A percentile compares a stretch with the other conserved stretches of the same genome.
phyloP scores from a whole-genome alignment of 805 yeast genomes.

The Ogataea nakhonphanomensis region DNA sequence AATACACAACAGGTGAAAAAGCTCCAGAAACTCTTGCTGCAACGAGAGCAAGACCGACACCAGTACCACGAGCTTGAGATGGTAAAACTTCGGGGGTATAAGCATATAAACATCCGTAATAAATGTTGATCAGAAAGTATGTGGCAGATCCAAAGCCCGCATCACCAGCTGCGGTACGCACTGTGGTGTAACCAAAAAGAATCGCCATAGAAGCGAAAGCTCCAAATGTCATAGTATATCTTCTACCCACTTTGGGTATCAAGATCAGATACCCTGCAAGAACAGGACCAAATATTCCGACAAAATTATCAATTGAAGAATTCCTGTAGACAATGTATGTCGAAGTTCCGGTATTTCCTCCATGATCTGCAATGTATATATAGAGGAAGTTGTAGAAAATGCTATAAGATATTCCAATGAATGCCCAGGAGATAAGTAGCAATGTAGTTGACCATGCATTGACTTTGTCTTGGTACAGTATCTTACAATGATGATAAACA shows the following conservation, averaged over 20 bases:
- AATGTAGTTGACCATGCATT: constrained; percentile 46
- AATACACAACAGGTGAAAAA: constrained; percentile 55
- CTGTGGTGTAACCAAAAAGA: constrained; percentile 61
- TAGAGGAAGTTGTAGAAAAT: constrained; percentile 54
- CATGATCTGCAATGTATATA: constrained; percentile 47
- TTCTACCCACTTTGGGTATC: constrained; percentile 45
- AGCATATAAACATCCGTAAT: constrained; percentile 59
- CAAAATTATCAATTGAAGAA: constrained; percentile 43
- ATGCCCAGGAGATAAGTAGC: constrained; percentile 49
- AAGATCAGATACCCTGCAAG: constrained; percentile 41
- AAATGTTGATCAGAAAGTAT: constrained; percentile 44
- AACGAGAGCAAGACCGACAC: constrained; percentile 57
- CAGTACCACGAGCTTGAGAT: constrained; percentile 54
- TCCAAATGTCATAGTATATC: constrained; percentile 54
- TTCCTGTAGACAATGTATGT: constrained; percentile 44
- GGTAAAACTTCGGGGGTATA: constrained; percentile 60
- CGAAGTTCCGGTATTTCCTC: constrained; percentile 42
- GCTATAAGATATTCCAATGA: constrained; percentile 58
- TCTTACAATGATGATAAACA: constrained; percentile 17
- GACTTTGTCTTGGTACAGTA: constrained; percentile 44
- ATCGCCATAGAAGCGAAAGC: constrained; percentile 53
- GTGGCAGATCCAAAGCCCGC: constrained; percentile 50
- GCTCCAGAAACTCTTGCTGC: constrained; percentile 51
- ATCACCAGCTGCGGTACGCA: constrained; percentile 51
- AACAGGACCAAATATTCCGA: constrained; percentile 52